phyloP scores from a whole-genome alignment of 2,329 filamentous ascomycete genomes.

The Cylindrodendrum hubeiense region DNA sequence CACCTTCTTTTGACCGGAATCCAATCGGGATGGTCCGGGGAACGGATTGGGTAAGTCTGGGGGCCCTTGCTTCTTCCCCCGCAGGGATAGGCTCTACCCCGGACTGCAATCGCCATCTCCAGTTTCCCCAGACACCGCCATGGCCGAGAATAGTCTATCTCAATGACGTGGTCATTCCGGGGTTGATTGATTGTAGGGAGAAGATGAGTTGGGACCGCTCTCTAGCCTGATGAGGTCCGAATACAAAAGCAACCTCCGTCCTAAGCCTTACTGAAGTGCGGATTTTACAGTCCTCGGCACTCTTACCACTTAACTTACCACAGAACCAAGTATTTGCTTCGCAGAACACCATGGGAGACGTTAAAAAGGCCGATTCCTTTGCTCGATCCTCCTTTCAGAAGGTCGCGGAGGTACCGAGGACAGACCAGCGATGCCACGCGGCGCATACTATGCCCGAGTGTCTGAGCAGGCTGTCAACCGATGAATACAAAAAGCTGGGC shows the following conservation, averaged over 20 bases:
- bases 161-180: neutral
- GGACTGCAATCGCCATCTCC: neutral
- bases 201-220: neutral
- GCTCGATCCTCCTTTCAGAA: neutral
- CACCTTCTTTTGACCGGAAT: neutral
- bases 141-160: neutral
- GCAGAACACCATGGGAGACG: neutral
- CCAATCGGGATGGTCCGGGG: conserved; percentile 8
- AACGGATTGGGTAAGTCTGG: conserved; percentile 11
- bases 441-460: too few relatives aligned
- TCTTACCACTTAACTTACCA: neutral
- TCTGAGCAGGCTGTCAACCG: too few relatives aligned
- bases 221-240: neutral
- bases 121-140: neutral
- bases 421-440: conserved; percentile 34
- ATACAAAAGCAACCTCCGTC: neutral
- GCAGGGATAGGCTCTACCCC: neutral
- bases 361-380: neutral
- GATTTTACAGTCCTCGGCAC: neutral
- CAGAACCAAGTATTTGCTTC: neutral
- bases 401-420: neutral
- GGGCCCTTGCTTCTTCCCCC: conserved; percentile 5
- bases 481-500: too few relatives aligned
- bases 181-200: neutral
- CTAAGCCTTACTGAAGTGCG: neutral